These are phyloP conservation scores for Scortechinia acanthostroma DNA, from an alignment of 2,329 filamentous ascomycete genomes.

Conservation along the genomic window DNA sequence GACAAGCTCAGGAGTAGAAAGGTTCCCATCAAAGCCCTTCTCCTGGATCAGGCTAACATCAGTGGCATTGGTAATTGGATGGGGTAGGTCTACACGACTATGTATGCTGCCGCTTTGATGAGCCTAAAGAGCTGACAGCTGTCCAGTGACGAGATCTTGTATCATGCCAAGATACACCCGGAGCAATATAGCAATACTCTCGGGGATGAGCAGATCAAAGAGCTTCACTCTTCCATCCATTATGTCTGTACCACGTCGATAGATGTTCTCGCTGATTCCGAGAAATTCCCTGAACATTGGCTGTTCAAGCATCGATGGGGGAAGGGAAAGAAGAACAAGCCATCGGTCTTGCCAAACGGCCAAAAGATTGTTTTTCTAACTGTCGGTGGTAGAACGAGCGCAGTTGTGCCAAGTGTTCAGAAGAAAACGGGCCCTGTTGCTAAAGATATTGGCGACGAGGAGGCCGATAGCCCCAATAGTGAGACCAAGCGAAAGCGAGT, in stretches of 20 bases:
- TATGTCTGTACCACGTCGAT: conserved; percentile 50
- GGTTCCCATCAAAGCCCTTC: conserved; percentile 55
- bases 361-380: conserved; percentile 56
- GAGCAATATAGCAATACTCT: conserved; percentile 63
- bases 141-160: conserved; percentile 50
- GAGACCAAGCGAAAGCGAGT: neutral
- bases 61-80: conserved; percentile 65
- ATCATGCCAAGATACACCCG: conserved; percentile 55
- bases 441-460: conserved; percentile 34
- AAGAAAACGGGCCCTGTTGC: conserved; percentile 56
- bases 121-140: neutral
- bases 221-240: conserved; percentile 46
- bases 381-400: conserved; percentile 57
- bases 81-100: conserved; percentile 27
- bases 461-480: conserved; percentile 6
- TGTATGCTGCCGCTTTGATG: neutral
- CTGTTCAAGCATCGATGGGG: conserved; percentile 54
- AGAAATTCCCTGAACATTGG: conserved; percentile 53
- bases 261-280: conserved; percentile 45
- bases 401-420: conserved; percentile 56
- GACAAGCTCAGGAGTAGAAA: conserved; percentile 47
- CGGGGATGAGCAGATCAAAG: conserved; percentile 42
- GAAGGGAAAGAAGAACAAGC: conserved; percentile 52
- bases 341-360: conserved; percentile 47
- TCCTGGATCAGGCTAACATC: conserved; percentile 58